phyloP scores from a whole-genome alignment of 352 stramenopile species.

The Globisporangium cederbergense region DNA sequence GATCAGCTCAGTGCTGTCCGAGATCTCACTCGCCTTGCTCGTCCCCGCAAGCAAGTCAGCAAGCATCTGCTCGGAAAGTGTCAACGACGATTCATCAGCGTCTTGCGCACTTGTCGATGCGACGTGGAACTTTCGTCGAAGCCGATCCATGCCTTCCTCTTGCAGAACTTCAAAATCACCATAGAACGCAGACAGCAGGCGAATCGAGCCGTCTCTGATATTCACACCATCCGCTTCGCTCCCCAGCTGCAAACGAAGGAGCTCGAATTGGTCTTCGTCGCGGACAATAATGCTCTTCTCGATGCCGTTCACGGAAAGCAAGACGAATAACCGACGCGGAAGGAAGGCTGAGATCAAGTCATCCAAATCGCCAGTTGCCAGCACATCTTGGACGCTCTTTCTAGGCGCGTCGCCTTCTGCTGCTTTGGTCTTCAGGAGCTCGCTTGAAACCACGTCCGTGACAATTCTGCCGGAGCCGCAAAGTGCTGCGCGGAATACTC shows the following conservation, averaged over 20 bases:
- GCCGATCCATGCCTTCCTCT: constrained; percentile 21
- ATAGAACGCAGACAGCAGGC: constrained; percentile 41
- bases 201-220: neutral
- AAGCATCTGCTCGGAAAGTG: constrained; percentile 24
- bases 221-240: neutral
- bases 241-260: constrained; percentile 4
- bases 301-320: constrained; percentile 16
- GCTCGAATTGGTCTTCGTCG: constrained; percentile 27
- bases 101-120: constrained; percentile 10
- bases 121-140: constrained; percentile 20
- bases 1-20: constrained; percentile 25
- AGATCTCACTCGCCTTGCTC: constrained; percentile 19
- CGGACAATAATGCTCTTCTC: constrained; percentile 26
- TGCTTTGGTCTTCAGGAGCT: constrained; percentile 11
- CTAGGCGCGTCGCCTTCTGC: neutral
- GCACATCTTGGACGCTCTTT: constrained; percentile 16
- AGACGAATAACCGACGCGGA: constrained; percentile 24
- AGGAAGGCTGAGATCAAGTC: constrained; percentile 18
- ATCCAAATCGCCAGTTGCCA: constrained; percentile 10
- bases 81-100: constrained; percentile 12
- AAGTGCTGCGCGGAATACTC: constrained; percentile 26
- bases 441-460: constrained; percentile 20
- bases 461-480: constrained; percentile 46
- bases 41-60: constrained; percentile 21
- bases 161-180: constrained; percentile 44